Base-by-base conservation (phyloP, 2,329 filamentous ascomycete species). In the Colletotrichum lindemuthianum region DNA sequence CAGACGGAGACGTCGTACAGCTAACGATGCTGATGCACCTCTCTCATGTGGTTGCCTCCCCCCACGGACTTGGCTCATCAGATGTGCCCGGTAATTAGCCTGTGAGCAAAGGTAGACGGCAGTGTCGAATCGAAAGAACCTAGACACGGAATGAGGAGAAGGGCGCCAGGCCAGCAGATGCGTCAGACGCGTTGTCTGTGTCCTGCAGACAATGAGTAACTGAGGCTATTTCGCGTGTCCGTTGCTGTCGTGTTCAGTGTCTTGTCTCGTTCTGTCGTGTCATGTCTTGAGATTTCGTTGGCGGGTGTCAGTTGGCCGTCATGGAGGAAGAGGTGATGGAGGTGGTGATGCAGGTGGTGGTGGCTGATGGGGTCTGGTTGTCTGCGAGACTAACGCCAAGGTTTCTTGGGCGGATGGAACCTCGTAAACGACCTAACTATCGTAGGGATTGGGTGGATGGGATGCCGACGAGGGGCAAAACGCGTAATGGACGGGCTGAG, bases 381-480 rank as follows among this genome's bases (percentile, higher is more conserved):
- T 47, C 55, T 52, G 63, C 47, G 47, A 34, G 52, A 58, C 24
- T 16, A 40, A 41, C 15, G 61, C 58, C 48, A 65, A 65, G 47
- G 59, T 63, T 65, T 60, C 40, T 56, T 24, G 58, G 58, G 59
- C 33, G 43, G 48, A 53, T 51, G 58, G 58, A 51, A 63, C 59
- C 45, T 65, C 58, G 34, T 49, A 50, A 54, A 47, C 13, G 47
- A 63, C 59, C 45, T 65, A 50, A 15, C 41, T 36, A 50, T 41
- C 13, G 33, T 16, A 24, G 44, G 44, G 60, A 43, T 63, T 63
- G 51, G 43, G 43, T 15, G n/a, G 50, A 58, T 43, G 52, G 52
- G 56, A 56, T 59, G 58, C 53, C 41, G 53, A 54, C 39, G 59
- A 66, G 63, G 63, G 63, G 63, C 63, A 60, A 66, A 61, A 66